Evolutionary conservation across 495 filamentous ascomycete genomes (phyloP).

Genomic region (Lasiosphaeriaceae sp.): DNA sequence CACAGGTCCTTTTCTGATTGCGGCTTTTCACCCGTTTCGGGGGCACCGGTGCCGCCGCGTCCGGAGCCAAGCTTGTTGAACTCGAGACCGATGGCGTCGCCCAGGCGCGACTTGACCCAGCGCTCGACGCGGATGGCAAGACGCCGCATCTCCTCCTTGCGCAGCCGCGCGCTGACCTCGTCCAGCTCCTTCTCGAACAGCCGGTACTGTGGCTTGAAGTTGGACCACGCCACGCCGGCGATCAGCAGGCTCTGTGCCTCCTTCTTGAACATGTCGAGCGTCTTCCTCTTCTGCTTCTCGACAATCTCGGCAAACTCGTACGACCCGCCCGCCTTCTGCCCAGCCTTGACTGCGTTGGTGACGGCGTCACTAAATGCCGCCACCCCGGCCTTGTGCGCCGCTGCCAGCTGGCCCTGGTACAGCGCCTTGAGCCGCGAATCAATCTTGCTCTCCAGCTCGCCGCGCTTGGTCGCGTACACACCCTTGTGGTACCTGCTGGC

Average conservation of each 20-base stretch:
- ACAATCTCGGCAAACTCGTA: slow-evolving; percentile 98
- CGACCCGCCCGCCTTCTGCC: slow-evolving; percentile 80
- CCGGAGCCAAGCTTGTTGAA: slow-evolving; percentile 93
- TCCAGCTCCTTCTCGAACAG: slow-evolving; percentile 76
- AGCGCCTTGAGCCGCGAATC: slow-evolving; percentile 82
- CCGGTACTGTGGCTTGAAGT: slow-evolving; percentile 52
- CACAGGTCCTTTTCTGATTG: slow-evolving; percentile 77
- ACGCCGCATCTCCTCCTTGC: slow-evolving; percentile 93
- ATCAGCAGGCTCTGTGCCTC: slow-evolving; percentile 72
- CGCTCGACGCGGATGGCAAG: slow-evolving; percentile 86
- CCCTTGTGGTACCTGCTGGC: slow-evolving; percentile 94
- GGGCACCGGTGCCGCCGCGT: slow-evolving; percentile 72
- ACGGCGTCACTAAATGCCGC: slow-evolving; percentile 85
- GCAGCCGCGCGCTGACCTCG: slow-evolving; percentile 73
- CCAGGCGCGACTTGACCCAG: slow-evolving; percentile 82
- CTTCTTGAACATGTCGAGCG: slow-evolving; percentile 69
- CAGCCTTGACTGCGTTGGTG: slow-evolving; percentile 66
- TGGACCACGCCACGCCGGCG: slow-evolving; percentile 75
- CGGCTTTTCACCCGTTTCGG: slow-evolving; percentile 71
- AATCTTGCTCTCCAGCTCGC: slow-evolving; percentile 80
- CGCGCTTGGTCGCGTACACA: slow-evolving; percentile 79
- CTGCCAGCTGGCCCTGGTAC: slow-evolving; percentile 80
- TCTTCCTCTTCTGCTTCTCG: slow-evolving; percentile 69
- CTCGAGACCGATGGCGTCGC: slow-evolving; percentile 84
- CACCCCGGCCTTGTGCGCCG: slow-evolving; percentile 86